Percentiles rank a stretch among this genome's conserved stretches.
phyloP scores from a whole-genome alignment of 2,329 filamentous ascomycete genomes.

The Venturia effusa region DNA sequence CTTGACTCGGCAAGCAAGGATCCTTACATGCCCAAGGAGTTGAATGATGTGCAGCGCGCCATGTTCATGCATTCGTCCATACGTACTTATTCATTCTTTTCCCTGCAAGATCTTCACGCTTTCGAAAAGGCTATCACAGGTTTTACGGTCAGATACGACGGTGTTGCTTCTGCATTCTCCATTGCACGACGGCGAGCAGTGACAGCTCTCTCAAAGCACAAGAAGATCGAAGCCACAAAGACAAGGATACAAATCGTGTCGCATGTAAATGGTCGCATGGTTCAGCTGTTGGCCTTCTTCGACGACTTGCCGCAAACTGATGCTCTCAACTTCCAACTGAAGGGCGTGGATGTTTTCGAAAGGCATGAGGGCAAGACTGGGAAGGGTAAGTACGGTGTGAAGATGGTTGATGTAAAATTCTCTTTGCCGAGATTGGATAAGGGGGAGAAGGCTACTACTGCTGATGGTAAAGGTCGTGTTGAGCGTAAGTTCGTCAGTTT shows the following conservation, averaged over 20 bases:
- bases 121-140: constrained; percentile 76
- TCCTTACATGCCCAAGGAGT: constrained; percentile 42
- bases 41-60: constrained; percentile 52
- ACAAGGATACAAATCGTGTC: constrained; percentile 72
- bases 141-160: constrained; percentile 49
- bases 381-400: constrained; percentile 53
- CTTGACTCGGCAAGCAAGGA: constrained; percentile 38
- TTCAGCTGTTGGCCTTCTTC: constrained; percentile 78
- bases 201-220: constrained; percentile 55
- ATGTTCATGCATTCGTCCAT: constrained; percentile 52
- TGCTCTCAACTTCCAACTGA: constrained; percentile 80
- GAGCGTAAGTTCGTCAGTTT: constrained; percentile 70
- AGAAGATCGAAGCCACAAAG: constrained; percentile 81
- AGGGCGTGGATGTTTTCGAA: constrained; percentile 76
- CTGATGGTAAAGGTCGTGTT: constrained; percentile 47
- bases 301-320: constrained; percentile 78
- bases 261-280: constrained; percentile 40
- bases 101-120: constrained; percentile 51
- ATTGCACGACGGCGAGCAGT: constrained; percentile 82
- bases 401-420: constrained; percentile 84
- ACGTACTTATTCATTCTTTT: constrained; percentile 48
- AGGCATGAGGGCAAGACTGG: constrained; percentile 31
- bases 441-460: constrained; percentile 30
- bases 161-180: constrained; percentile 59
- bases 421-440: constrained; percentile 52